These are phyloP conservation scores for Pezicula radicicola DNA, from an alignment of 2,329 filamentous ascomycete genomes.

Conservation along the genomic window DNA sequence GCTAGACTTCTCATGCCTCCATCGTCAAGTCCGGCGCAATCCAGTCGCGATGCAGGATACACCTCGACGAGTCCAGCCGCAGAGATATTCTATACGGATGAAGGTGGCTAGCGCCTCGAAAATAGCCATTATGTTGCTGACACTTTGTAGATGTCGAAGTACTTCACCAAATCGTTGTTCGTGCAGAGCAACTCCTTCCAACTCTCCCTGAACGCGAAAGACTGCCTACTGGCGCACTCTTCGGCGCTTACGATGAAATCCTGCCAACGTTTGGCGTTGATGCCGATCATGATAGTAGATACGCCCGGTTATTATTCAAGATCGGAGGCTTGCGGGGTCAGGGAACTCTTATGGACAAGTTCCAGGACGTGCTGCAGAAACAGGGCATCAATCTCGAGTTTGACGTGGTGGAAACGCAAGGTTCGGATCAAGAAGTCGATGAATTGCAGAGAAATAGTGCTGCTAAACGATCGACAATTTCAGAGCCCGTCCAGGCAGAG, in stretches of 20 bases:
- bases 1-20: constrained; percentile 40
- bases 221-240: constrained; percentile 73
- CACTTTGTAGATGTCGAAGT: constrained; percentile 65
- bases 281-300: constrained; percentile 70
- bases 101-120: constrained; percentile 41
- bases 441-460: constrained; percentile 7
- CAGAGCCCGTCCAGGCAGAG: constrained; percentile 1
- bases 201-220: constrained; percentile 56
- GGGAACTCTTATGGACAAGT: constrained; percentile 62
- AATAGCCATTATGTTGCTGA: constrained; percentile 4
- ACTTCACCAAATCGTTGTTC: constrained; percentile 72
- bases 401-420: constrained; percentile 34
- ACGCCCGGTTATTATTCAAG: constrained; percentile 75
- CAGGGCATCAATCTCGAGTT: constrained; percentile 73
- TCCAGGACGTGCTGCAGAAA: constrained; percentile 62
- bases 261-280: constrained; percentile 69
- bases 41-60: constrained; percentile 20
- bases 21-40: constrained; percentile 28
- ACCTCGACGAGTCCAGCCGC: constrained; percentile 7
- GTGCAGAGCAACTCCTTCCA: constrained; percentile 63
- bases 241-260: constrained; percentile 75
- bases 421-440: constrained; percentile 7
- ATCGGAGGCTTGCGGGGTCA: constrained; percentile 64
- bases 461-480: constrained; percentile 3
- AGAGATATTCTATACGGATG: constrained; percentile 55